Conservation (phyloP, 2,329 filamentous ascomycete species). For the Microdochium trichocladiopsis region DNA sequence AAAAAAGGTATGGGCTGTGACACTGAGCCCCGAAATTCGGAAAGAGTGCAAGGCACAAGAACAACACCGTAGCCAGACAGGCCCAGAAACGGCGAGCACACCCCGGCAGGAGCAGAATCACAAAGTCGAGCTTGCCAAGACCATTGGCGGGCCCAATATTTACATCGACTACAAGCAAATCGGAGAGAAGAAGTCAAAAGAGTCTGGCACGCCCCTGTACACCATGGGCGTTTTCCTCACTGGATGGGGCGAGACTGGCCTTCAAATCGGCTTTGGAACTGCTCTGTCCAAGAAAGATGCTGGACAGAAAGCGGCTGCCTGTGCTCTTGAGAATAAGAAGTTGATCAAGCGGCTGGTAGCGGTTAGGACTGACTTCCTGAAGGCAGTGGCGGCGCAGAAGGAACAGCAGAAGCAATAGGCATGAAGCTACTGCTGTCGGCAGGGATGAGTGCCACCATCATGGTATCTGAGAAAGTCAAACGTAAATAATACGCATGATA, state of each 20-base stretch:
- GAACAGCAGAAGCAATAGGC: conserved; percentile 4
- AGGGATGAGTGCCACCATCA: too few species aligned
- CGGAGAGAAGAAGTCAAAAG: conserved; percentile 42
- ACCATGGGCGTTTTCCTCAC: conserved; percentile 58
- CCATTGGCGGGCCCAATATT: conserved; percentile 49
- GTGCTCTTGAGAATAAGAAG: conserved; percentile 60
- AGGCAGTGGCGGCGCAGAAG: conserved; percentile 13
- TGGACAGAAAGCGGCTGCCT: conserved; percentile 56
- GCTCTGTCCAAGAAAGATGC: conserved; percentile 64
- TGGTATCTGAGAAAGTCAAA: too few species aligned
- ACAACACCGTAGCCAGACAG: conserved; percentile 6
- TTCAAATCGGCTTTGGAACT: conserved; percentile 55
- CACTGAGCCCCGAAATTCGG: conserved; percentile 48
- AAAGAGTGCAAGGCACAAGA: conserved; percentile 21
- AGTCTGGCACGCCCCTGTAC: conserved; percentile 48
- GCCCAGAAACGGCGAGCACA: conserved; percentile 1
- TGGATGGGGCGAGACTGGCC: conserved; percentile 60
- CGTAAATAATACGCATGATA: too few species aligned
- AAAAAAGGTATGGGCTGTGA: conserved; percentile 64
- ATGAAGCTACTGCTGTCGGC: background rate
- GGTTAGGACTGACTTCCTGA: conserved; percentile 38
- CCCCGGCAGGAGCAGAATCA: conserved; percentile 23
- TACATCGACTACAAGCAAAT: conserved; percentile 56
- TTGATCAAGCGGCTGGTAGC: conserved; percentile 42
- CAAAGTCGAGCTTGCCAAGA: conserved; percentile 45